Evolutionary conservation across 2,329 filamentous ascomycete genomes (phyloP).

Genomic region (Fusarium sp.): DNA sequence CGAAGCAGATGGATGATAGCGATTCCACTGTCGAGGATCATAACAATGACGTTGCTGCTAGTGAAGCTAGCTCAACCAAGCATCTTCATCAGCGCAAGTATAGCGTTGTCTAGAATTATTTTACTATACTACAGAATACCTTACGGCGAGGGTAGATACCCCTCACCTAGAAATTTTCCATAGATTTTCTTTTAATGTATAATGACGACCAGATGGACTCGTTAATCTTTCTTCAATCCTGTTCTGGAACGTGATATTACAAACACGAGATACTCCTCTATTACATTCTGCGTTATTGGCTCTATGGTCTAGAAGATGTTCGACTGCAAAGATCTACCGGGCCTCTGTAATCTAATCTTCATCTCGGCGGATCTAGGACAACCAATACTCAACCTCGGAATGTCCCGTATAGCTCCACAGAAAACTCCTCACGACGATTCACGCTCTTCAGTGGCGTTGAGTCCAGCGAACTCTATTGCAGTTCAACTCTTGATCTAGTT

Average conservation of each 20-base stretch:
- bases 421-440: neutral
- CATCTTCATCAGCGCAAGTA: conserved; percentile 27
- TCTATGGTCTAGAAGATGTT: no score
- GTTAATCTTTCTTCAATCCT: conserved; percentile 16
- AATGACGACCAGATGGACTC: conserved; percentile 2
- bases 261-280: no score
- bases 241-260: no score
- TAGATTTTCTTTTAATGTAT: conserved; percentile 30
- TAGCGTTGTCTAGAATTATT: conserved; percentile 10
- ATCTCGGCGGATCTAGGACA: neutral
- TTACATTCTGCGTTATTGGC: no score
- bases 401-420: neutral
- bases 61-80: conserved; percentile 44
- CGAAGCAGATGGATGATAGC: conserved; percentile 15
- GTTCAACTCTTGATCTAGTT: neutral
- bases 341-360: neutral
- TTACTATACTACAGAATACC: neutral
- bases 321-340: neutral
- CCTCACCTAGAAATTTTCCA: neutral
- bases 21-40: conserved; percentile 34
- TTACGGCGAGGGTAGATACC: neutral
- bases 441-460: neutral
- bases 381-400: neutral
- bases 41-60: conserved; percentile 40
- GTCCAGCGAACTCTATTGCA: neutral